Evolutionary conservation across 345 rosid species (phyloP).

Genomic region (Brassica incana): DNA sequence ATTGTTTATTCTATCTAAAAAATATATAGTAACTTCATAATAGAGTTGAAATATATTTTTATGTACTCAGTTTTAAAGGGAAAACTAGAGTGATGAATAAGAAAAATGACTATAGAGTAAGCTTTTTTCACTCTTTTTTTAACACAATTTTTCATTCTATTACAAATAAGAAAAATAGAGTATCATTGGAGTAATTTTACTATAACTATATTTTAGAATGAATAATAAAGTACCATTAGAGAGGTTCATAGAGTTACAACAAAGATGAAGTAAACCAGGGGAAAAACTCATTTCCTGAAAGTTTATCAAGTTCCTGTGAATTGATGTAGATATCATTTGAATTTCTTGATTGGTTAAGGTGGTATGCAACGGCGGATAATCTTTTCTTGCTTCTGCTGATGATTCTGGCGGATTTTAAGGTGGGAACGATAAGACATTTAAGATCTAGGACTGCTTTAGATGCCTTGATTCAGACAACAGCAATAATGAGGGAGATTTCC

Average conservation of each 20-base stretch:
- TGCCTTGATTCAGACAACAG: constrained; percentile 43
- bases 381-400: constrained; percentile 79
- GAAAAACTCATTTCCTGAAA: neutral
- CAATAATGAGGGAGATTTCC: constrained; percentile 39
- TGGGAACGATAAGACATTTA: constrained; percentile 80
- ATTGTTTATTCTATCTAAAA: too few relatives aligned
- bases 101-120: too few relatives aligned
- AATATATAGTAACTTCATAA: too few relatives aligned
- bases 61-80: too few relatives aligned
- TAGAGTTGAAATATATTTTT: too few relatives aligned
- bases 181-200: too few relatives aligned
- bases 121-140: too few relatives aligned
- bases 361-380: constrained; percentile 61
- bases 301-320: neutral
- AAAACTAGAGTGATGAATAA: too few relatives aligned
- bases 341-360: constrained; percentile 8
- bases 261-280: constrained; percentile 96
- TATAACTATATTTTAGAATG: too few relatives aligned
- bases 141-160: too few relatives aligned
- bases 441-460: constrained; percentile 67
- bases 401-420: constrained; percentile 72
- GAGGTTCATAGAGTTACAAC: constrained; percentile 46
- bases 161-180: too few relatives aligned
- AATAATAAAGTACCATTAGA: too few relatives aligned
- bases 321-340: neutral